These are phyloP conservation scores for Zasmidium citrigriseum DNA, from an alignment of 2,329 filamentous ascomycete species.

Conservation along the genomic window DNA sequence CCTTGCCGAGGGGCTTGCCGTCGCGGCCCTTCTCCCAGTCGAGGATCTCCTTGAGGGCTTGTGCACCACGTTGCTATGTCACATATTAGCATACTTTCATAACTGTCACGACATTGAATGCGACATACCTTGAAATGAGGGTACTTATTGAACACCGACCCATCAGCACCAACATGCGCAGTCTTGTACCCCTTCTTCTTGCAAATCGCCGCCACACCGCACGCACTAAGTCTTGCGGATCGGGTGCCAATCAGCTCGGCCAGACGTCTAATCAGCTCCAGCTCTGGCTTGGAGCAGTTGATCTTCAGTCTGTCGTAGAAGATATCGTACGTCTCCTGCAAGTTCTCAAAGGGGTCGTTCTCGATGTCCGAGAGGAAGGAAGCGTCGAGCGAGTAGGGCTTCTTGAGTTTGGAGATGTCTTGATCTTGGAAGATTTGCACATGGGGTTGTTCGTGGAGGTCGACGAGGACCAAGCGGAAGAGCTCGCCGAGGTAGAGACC, in stretches of 20 bases:
- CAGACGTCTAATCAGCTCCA: conserved; percentile 84
- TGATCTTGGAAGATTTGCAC: conserved; percentile 79
- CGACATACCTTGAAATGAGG: conserved; percentile 80
- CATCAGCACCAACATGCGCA: conserved; percentile 95
- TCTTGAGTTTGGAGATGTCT: conserved; percentile 76
- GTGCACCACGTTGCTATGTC: conserved; percentile 68
- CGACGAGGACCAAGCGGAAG: conserved; percentile 46
- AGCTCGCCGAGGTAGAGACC: conserved; percentile 50
- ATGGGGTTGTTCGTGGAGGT: conserved; percentile 60
- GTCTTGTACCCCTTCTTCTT: conserved; percentile 89
- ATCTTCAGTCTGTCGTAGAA: conserved; percentile 77
- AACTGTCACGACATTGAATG: not conserved
- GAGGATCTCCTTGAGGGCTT: conserved; percentile 89
- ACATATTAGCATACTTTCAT: conserved; percentile 12
- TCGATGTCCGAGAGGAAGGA: conserved; percentile 93
- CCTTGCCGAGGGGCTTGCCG: conserved; percentile 61
- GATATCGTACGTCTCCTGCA: conserved; percentile 82
- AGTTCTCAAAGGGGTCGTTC: conserved; percentile 92
- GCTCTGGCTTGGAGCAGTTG: conserved; percentile 70
- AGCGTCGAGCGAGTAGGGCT: conserved; percentile 85
- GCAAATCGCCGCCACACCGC: conserved; percentile 93
- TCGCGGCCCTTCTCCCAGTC: conserved; percentile 83
- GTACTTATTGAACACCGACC: conserved; percentile 98
- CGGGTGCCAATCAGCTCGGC: conserved; percentile 94
- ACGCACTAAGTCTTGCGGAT: conserved; percentile 87